Evolutionary conservation across 805 yeast genomes (phyloP).

Genomic region (Sugiyamaella marilandica): DNA sequence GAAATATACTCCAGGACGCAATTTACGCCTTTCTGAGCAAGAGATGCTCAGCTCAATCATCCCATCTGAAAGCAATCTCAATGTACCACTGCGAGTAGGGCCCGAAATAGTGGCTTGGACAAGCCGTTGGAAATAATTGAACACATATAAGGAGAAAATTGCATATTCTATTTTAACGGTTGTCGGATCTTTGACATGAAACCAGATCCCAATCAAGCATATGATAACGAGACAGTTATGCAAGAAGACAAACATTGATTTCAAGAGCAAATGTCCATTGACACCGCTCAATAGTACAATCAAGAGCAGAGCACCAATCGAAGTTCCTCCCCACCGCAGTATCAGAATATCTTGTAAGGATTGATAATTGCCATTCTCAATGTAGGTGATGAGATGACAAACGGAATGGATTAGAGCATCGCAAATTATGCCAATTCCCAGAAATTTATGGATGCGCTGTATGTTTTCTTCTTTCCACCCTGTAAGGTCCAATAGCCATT

Average conservation of each 20-base stretch:
- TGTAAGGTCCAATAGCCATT: slow-evolving; percentile 55
- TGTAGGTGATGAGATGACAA: slow-evolving; percentile 40
- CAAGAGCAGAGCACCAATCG: neutral
- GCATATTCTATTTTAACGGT: slow-evolving; percentile 47
- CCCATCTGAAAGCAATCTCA: slow-evolving; percentile 12
- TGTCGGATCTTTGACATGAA: slow-evolving; percentile 44
- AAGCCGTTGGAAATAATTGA: slow-evolving; percentile 57
- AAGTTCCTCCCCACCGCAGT: slow-evolving; percentile 21
- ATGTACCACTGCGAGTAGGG: slow-evolving; percentile 27
- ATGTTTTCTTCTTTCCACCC: slow-evolving; percentile 63
- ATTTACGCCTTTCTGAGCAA: slow-evolving; percentile 44
- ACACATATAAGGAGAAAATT: slow-evolving; percentile 61
- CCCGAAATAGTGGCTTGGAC: slow-evolving; percentile 57
- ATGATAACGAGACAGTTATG: slow-evolving; percentile 46
- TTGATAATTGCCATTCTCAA: neutral
- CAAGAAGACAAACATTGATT: slow-evolving; percentile 14
- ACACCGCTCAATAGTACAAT: neutral
- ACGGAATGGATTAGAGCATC: slow-evolving; percentile 52
- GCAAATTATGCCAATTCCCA: slow-evolving; percentile 48
- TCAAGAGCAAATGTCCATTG: neutral
- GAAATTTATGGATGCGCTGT: slow-evolving; percentile 58
- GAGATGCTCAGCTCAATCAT: slow-evolving; percentile 25
- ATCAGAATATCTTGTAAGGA: slow-evolving; percentile 12
- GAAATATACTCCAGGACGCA: slow-evolving; percentile 52
- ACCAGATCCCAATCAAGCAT: slow-evolving; percentile 53